phyloP scores from a whole-genome alignment of 441 rosid species.

The Erysimum cheiri region DNA sequence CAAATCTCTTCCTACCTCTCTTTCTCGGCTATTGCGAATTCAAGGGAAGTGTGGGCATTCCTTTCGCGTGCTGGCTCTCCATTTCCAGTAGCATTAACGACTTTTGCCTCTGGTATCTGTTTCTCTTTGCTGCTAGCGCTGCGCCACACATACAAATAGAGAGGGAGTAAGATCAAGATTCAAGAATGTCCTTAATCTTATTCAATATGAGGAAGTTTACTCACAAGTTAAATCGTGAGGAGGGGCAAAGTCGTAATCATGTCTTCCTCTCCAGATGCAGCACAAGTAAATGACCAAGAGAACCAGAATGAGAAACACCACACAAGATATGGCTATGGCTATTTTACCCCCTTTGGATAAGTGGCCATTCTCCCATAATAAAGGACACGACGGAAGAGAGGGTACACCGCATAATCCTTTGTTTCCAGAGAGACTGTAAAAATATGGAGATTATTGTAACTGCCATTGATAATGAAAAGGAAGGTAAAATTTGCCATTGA shows the following conservation, averaged over 20 bases:
- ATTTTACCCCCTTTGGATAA: conserved; percentile 84
- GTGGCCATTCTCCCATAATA: conserved; percentile 84
- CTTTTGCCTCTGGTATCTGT: conserved; percentile 89
- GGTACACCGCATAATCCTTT: conserved; percentile 93
- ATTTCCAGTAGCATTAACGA: conserved; percentile 90
- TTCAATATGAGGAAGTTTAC: conserved; percentile 39
- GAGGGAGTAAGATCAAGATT: conserved; percentile 19
- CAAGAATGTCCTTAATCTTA: conserved; percentile 12
- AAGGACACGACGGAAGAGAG: conserved; percentile 72
- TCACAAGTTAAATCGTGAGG: conserved; percentile 87
- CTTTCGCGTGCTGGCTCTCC: conserved; percentile 97
- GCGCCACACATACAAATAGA: conserved; percentile 33
- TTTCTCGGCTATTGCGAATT: conserved; percentile 58
- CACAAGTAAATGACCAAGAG: conserved; percentile 60
- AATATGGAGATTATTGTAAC: background rate
- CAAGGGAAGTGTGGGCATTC: conserved; percentile 70
- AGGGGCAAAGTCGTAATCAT: conserved; percentile 94
- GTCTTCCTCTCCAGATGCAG: conserved; percentile 70
- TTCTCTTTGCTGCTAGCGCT: conserved; percentile 92
- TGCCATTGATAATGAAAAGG: background rate
- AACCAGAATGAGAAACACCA: conserved; percentile 50
- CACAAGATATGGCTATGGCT: conserved; percentile 69
- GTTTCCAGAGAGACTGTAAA: conserved; percentile 89
- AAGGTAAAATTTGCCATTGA: conserved; percentile 3
- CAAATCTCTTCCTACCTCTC: conserved; percentile 25